Conservation (phyloP, 2,329 filamentous ascomycete genomes). For the Torrubiella hemipterigena region DNA sequence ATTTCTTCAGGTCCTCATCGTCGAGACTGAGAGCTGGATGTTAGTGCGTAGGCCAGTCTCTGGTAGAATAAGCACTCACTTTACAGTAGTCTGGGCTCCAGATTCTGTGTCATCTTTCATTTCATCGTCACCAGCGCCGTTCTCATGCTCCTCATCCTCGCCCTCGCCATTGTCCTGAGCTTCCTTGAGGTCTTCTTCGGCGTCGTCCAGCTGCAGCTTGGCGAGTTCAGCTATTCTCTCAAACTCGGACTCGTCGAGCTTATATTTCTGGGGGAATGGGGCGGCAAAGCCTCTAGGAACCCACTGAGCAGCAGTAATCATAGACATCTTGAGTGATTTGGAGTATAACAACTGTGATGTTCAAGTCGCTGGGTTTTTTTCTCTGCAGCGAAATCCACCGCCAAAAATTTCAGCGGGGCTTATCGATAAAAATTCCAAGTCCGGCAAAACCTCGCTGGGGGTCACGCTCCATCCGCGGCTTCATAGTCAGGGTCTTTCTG, state of each 20-base stretch:
- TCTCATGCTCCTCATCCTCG: slow-evolving; percentile 14
- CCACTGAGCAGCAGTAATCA: slow-evolving; percentile 69
- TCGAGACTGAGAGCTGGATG: slow-evolving; percentile 35
- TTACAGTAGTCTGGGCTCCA: no score
- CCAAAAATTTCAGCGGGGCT: slow-evolving; percentile 8
- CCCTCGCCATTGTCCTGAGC: slow-evolving; percentile 39
- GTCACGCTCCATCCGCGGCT: no score
- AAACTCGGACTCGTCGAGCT: slow-evolving; percentile 65
- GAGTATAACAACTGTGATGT: slow-evolving; percentile 11
- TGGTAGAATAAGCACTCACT: no score
- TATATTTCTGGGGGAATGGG: slow-evolving; percentile 63
- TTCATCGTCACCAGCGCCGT: slow-evolving; percentile 20
- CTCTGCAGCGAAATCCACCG: slow-evolving; percentile 3
- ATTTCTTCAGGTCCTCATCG: slow-evolving; percentile 89
- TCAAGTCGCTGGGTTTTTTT: slow-evolving; percentile 5
- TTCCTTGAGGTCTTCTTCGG: slow-evolving; percentile 71
- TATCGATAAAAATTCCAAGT: no score
- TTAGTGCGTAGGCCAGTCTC: slow-evolving; percentile 13
- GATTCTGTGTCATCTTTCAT: no score
- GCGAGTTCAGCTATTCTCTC: slow-evolving; percentile 63
- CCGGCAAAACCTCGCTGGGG: no score
- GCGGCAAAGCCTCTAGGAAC: slow-evolving; percentile 67
- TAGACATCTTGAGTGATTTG: slow-evolving; percentile 40
- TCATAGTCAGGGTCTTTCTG: no score
- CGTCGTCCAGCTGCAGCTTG: slow-evolving; percentile 78